Percentiles rank a stretch among this genome's conserved stretches.
Evolutionary conservation across 495 filamentous ascomycete genomes (phyloP).

Genomic region (Xylaria palmicola): DNA sequence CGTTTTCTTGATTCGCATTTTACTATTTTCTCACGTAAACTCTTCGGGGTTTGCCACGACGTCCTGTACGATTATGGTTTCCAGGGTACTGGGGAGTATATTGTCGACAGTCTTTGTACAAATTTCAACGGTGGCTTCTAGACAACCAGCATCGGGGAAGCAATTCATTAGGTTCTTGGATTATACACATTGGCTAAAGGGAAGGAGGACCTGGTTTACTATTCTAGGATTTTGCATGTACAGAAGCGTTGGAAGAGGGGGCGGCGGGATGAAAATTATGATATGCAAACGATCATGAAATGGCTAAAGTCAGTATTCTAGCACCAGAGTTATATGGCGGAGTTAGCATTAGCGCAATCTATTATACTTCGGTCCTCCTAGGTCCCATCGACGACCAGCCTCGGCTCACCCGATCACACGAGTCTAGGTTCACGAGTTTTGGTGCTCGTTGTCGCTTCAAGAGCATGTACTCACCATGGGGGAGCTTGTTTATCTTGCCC

Average conservation of each 20-base stretch:
- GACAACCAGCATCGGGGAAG: slow-evolving; percentile 18
- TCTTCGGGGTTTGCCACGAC: not conserved
- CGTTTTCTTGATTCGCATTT: slow-evolving; percentile 14
- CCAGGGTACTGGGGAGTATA: slow-evolving; percentile 12
- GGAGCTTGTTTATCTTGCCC: no score
- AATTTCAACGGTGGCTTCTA: slow-evolving; percentile 12
- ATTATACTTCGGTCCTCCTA: no score
- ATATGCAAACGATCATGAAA: not conserved
- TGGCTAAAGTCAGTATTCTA: not conserved
- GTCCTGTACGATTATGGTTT: slow-evolving; percentile 14
- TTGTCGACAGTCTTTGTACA: slow-evolving; percentile 11
- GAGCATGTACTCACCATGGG: no score
- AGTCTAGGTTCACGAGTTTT: no score
- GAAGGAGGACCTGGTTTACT: slow-evolving; percentile 5
- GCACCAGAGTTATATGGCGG: no score
- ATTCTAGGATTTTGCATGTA: slow-evolving; percentile 3
- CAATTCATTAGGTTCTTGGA: slow-evolving; percentile 20
- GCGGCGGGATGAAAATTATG: slow-evolving; percentile 7
- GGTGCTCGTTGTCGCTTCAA: no score
- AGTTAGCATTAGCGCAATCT: no score
- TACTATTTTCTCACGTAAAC: slow-evolving; percentile 20
- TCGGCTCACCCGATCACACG: no score
- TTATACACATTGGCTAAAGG: slow-evolving; percentile 22
- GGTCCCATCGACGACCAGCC: no score
- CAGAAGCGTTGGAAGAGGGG: not conserved